These are phyloP conservation scores for Botrytis porri DNA, from an alignment of 2,329 filamentous ascomycete species.

Conservation along the genomic window DNA sequence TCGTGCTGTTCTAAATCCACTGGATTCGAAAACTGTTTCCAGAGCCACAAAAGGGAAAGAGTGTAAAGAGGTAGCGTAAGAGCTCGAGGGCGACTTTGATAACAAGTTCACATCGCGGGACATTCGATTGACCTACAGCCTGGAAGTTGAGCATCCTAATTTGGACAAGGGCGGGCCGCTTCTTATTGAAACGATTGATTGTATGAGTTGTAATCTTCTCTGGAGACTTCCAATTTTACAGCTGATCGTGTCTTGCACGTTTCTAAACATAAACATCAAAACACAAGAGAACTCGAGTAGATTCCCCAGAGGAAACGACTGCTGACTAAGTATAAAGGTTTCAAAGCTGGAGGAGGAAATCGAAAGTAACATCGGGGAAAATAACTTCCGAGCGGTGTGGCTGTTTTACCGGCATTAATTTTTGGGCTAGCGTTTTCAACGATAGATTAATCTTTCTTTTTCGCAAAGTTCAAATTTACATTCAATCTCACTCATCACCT, in stretches of 20 bases:
- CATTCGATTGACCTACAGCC: not conserved
- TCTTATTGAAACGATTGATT: not conserved
- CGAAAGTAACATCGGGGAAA: not conserved
- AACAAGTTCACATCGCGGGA: not conserved
- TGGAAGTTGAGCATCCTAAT: not conserved
- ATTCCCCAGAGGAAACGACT: not conserved
- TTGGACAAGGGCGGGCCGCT: not conserved
- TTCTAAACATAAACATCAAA: not conserved
- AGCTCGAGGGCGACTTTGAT: not conserved
- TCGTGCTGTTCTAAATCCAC: constrained; percentile 37
- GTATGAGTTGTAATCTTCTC: not conserved
- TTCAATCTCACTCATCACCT: not conserved
- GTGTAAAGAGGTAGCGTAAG: too few species aligned
- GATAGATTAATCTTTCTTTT: constrained; percentile 9
- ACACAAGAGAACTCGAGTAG: not conserved
- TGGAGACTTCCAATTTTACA: not conserved
- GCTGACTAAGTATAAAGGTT: not conserved
- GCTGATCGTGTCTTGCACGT: not conserved
- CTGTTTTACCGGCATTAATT: not conserved
- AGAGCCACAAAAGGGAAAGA: not conserved
- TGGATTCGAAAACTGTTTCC: constrained; percentile 33
- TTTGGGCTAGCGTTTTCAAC: not conserved
- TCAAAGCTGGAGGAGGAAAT: not conserved
- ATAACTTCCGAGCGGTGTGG: not conserved
- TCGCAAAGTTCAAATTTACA: not conserved